Percentiles rank a stretch among this genome's conserved stretches.
Evolutionary conservation across 352 stramenopile species (phyloP).

Genomic region (Phytophthora agathidicida): DNA sequence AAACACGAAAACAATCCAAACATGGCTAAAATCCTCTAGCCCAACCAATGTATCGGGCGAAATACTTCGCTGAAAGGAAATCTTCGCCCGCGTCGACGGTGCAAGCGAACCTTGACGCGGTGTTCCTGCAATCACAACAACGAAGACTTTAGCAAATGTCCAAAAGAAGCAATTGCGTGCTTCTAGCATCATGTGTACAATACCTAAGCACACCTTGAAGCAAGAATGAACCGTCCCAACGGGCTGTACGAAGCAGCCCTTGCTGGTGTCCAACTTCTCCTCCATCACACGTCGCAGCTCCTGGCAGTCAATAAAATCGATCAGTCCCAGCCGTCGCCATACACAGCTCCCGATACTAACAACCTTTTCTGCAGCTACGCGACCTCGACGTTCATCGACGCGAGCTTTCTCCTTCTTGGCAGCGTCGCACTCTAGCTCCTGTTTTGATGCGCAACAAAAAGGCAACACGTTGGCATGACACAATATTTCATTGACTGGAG

Average conservation of each 20-base stretch:
- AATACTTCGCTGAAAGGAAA: slow-evolving; percentile 83
- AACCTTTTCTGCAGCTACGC: slow-evolving; percentile 74
- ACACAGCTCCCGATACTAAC: neutral
- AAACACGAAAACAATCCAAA: slow-evolving; percentile 92
- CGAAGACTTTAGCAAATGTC: no score
- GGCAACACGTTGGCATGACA: slow-evolving; percentile 7
- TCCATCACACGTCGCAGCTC: slow-evolving; percentile 76
- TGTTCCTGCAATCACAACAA: slow-evolving; percentile 47
- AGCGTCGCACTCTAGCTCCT: slow-evolving; percentile 46
- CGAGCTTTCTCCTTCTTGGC: slow-evolving; percentile 63
- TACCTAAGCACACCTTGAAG: slow-evolving; percentile 73
- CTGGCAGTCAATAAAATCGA: slow-evolving; percentile 23
- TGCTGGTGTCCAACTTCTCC: slow-evolving; percentile 76
- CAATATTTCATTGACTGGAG: neutral
- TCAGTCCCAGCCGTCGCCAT: slow-evolving; percentile 10
- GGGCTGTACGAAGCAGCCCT: slow-evolving; percentile 79
- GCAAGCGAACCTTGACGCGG: slow-evolving; percentile 86
- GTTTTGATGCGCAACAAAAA: neutral
- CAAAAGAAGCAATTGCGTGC: no score
- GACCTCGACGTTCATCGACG: slow-evolving; percentile 61
- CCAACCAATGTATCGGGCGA: slow-evolving; percentile 78
- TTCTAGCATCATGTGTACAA: neutral
- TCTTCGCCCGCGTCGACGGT: slow-evolving; percentile 66
- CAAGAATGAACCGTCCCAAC: slow-evolving; percentile 81
- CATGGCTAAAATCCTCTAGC: slow-evolving; percentile 80